Conservation (phyloP, 805 yeast genomes). For the Jamesozyma rosinii region DNA sequence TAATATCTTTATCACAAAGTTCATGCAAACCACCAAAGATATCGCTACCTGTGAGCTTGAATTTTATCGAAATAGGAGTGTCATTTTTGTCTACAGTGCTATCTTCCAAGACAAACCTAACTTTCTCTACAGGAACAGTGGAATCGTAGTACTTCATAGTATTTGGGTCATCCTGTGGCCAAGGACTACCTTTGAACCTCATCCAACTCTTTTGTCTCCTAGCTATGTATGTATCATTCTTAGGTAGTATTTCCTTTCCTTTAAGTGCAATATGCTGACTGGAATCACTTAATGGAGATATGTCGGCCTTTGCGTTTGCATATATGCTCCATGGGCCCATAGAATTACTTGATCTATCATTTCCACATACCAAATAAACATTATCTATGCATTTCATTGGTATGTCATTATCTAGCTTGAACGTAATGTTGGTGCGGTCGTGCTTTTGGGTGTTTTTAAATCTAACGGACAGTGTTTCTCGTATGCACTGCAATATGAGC, state of each 20-base stretch:
- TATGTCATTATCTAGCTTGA: constrained; percentile 30
- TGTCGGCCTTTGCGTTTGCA: constrained; percentile 59
- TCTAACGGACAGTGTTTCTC: neutral
- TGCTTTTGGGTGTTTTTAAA: constrained; percentile 22
- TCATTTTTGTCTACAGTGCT: neutral
- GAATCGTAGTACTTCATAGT: constrained; percentile 35
- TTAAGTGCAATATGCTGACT: constrained; percentile 35
- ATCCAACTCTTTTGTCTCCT: constrained; percentile 31
- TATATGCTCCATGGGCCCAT: constrained; percentile 67
- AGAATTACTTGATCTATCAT: constrained; percentile 51
- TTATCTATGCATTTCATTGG: constrained; percentile 43
- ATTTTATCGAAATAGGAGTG: constrained; percentile 14
- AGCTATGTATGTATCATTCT: neutral
- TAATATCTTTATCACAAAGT: constrained; percentile 40
- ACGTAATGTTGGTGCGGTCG: neutral
- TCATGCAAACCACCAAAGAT: constrained; percentile 74
- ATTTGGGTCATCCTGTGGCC: constrained; percentile 4
- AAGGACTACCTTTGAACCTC: constrained; percentile 50
- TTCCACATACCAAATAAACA: constrained; percentile 50
- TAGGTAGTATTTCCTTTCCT: constrained; percentile 8
- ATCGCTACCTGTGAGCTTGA: constrained; percentile 53
- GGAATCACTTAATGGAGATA: constrained; percentile 47
- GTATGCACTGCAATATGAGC: constrained; percentile 50
- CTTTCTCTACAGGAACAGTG: constrained; percentile 48
- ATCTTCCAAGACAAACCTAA: constrained; percentile 35